Evolutionary conservation across 1,139 yeast genomes (phyloP).

Genomic region (Sugiyamaella xylanicola): DNA sequence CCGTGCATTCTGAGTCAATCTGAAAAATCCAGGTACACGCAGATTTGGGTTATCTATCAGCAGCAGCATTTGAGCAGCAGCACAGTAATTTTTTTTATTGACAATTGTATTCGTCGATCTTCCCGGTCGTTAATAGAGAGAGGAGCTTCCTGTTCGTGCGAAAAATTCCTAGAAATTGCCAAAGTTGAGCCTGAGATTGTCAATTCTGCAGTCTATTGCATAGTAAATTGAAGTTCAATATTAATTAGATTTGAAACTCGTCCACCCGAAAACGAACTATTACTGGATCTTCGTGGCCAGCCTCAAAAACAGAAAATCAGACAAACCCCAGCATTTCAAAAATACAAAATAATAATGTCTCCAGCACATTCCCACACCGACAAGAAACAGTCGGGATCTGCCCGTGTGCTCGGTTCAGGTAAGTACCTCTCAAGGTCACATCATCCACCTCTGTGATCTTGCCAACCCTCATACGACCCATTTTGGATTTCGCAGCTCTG

Average conservation of each 20-base stretch:
- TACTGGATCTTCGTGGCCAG: too few species aligned
- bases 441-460: too few species aligned
- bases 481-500: too few species aligned
- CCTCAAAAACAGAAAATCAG: neutral
- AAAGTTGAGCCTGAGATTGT: too few species aligned
- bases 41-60: constrained; percentile 1
- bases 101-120: neutral
- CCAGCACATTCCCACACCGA: constrained; percentile 53
- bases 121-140: neutral
- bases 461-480: too few species aligned
- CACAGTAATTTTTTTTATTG: neutral
- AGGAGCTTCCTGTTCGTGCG: neutral
- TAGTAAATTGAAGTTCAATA: too few species aligned
- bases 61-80: neutral
- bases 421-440: constrained; percentile 23
- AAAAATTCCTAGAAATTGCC: too few species aligned
- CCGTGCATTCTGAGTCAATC: constrained; percentile 15
- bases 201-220: too few species aligned
- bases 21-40: constrained; percentile 3
- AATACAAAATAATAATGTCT: constrained; percentile 47
- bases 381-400: constrained; percentile 83
- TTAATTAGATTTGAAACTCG: too few species aligned
- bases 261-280: too few species aligned
- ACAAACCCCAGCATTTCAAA: neutral
- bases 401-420: constrained; percentile 87